phyloP scores from a whole-genome alignment of 768 basidiomycete species.

The Coprinellus aureogranulatus region DNA sequence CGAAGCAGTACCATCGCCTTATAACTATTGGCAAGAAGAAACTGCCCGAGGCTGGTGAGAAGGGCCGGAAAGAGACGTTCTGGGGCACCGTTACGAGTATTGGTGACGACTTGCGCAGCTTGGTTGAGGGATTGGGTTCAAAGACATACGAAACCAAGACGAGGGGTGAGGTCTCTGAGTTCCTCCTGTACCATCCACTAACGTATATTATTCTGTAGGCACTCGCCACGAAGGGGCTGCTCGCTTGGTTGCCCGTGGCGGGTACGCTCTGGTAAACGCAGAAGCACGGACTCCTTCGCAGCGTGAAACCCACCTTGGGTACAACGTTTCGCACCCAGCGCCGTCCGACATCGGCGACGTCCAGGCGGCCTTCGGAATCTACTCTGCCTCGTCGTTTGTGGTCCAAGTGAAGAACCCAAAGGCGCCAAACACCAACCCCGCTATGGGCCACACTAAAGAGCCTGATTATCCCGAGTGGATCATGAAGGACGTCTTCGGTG shows the following conservation, averaged over 20 bases:
- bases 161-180: conserved; percentile 34
- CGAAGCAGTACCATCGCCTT: conserved; percentile 48
- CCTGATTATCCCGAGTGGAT: conserved; percentile 48
- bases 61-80: conserved; percentile 45
- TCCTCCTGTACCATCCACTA: not conserved
- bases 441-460: conserved; percentile 29
- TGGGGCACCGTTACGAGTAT: conserved; percentile 53
- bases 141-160: conserved; percentile 64
- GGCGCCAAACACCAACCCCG: conserved; percentile 37
- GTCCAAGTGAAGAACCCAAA: conserved; percentile 63
- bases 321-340: conserved; percentile 53
- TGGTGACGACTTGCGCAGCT: conserved; percentile 46
- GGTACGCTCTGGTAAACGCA: conserved; percentile 57
- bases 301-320: conserved; percentile 55
- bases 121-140: conserved; percentile 49
- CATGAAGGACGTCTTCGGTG: conserved; percentile 48
- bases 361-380: conserved; percentile 54
- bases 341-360: conserved; percentile 48
- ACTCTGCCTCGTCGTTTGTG: conserved; percentile 50
- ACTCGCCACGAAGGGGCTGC: conserved; percentile 50
- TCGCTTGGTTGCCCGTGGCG: conserved; percentile 56
- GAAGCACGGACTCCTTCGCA: conserved; percentile 42
- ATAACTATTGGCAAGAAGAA: conserved; percentile 59
- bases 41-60: conserved; percentile 46
- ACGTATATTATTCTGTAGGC: conserved; percentile 34